Base-by-base conservation (phyloP, 257 asterid species). In the Ilex aquifolium region DNA sequence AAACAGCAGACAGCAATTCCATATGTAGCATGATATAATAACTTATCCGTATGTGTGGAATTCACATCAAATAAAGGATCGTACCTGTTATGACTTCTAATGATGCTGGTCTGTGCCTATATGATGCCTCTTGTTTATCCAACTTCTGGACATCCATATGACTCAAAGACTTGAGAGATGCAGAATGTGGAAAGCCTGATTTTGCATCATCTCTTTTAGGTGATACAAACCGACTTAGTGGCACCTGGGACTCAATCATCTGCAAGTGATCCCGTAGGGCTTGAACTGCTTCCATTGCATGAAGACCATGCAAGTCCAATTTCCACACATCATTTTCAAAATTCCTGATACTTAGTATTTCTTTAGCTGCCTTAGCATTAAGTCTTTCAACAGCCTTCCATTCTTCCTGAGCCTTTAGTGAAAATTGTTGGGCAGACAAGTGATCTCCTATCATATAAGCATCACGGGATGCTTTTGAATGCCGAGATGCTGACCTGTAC, bases 281-380 rank as follows among this genome's bases (percentile, higher is more conserved):
- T 76, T 78, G 74, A 72, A 92, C 90, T 63, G 99, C 97, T 79
- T 92, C 99, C 13, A 76, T 73, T 46, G 95, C 85, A 72, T 92
- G 97, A 69, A 92, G 95, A 69, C 99, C 99, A 79, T 92, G 99
- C 74, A 92, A 80, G 74, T 92, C 99, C 78, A 92, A 60, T 63
- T 86, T 85, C 95, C 95, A 87, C 30, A 39, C 29, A 72, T 92
- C 96, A 76, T 85, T 92, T 60, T 76, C 68, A 60, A 64, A 27
- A 65, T 92, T 92, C 79, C 87, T 83, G 61, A 76, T 16, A 16
- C 67, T 69, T 73, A 92, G 65, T 62, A 92, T 92, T 66, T 85
- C 91, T 72, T 65, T 80, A 61, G 99, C 97, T 39, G 99, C 99
- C 78, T 85, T 70, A 64, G 83, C 67, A 80, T 92, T 87, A 36